Evolutionary conservation across 768 basidiomycete species (phyloP), one percentile per base, ranked within the genome.

Genomic region (Podaxis carcinomalis): DNA sequence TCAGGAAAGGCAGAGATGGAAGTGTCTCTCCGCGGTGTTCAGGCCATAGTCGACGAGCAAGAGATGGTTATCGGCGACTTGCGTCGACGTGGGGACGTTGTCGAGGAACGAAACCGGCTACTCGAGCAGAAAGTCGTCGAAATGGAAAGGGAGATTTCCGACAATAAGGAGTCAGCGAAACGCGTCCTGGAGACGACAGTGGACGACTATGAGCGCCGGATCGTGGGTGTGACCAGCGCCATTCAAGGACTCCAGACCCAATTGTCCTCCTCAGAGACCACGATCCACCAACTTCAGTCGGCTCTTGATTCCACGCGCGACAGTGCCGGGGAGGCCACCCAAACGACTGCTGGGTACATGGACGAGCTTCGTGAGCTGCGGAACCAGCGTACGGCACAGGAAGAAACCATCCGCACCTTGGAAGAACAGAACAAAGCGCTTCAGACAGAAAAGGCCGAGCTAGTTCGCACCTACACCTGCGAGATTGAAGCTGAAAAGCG

Each of bases 401-500:
- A 49, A 35, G 56, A 57, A 13, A 35, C 10, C 3, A 21, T 36
- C 7, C 56, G 35, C 11, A 35, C 32, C 5, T 23, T 49, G 5
- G 56, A 57, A 32, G 47, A 49, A 10, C 19, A 57, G 47, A 57
- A 57, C 35, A 36, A 57, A 16, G 19, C 35, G 32, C 35, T 49
- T 19, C 32, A 57, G 32, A n/a, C 35, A 2, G 56, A 57, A 32
- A 49, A 39, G 46, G 56, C 47, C 5, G 56, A 49, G 4, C 23
- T 57, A 5, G 28, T 57, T n/a, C 56, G 56, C 11, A 50, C 19
- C 7, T 28, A 57, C 36, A 35, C 32, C 9, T 19, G 44, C 23
- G 46, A 57, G 36, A 21, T 57, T 10, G 56, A 57, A 23, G 56
- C 56, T 21, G 47, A 57, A 35, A 46, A 47, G 7, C 56, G 56